Base-by-base conservation (phyloP, 306 rosid species). In the Cotoneaster glaucophyllus region DNA sequence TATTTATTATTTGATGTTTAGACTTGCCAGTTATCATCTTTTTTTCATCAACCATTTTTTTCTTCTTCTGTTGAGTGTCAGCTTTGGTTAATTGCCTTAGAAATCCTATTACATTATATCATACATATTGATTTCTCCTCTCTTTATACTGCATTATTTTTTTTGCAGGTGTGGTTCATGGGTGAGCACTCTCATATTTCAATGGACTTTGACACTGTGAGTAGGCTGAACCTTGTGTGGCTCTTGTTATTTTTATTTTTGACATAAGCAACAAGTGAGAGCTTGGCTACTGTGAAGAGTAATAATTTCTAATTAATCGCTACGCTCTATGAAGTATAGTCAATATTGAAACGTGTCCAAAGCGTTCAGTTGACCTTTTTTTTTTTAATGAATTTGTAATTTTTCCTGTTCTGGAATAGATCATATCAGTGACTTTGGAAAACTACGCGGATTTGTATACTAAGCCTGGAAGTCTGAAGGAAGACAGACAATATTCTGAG, bases 171-270 rank as follows among this genome's bases (percentile, higher is more conserved):
- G 74, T 80, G 68, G 75, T 95, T 95, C 92, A 95, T 95, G 98
- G 92, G 97, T 32, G 96, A 92, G 85, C 97, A 95, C 52, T 92
- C 97, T 65, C 97, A 95, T 79, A 88, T 89, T 75, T 89, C 93
- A 39, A 84, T 92, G 98, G 92, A 90, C 79, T 87, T 92, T 61
- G 97, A 95, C 80, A 81, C 85, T 54, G 97, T 92, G 88, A 90
- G 97, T 82, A 44, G 71, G 76, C 64, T 70, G 80, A 80, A 54
- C 80, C 65, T 70, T 26, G 56, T 74, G 13, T 24, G 4, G 52
- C 78, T 26, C 59, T 75, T 73, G 68, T 74, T 59, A 61, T 76
- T 70, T 18, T 26, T 71, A 64, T 71, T 32, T 79, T 44, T 71
- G 64, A 79, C 62, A 67, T 78, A 66, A 68, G 73, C 64, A 77